Evolutionary conservation across 2,329 filamentous ascomycete species (phyloP), one percentile per base, ranked within the genome.

Genomic region (Ramularia collo-cygni): DNA sequence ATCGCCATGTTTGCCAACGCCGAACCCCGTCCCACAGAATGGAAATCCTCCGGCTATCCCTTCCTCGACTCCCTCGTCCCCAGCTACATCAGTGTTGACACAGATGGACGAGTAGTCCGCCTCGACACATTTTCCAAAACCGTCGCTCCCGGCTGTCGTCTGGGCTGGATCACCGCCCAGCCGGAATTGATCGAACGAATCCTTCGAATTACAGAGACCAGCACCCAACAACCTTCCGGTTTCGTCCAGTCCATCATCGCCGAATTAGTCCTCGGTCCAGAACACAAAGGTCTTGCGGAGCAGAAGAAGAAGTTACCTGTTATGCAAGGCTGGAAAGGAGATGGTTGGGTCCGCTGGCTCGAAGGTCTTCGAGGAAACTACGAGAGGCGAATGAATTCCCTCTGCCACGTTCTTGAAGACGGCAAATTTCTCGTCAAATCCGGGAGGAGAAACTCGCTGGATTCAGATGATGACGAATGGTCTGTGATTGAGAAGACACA

Each of bases 111-210:
- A 26, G 89, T 95, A 29, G 74, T 95, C 42, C 82, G 89, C 33
- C 74, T 95, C 3, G 90, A 95, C 62, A 95, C 89, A 1, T 95
- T 95, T 63, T 92, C 85, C 57, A 95, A 96, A 67, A 93, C 86
- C 0, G 76, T 95, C 13, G 88, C 88, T 0, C 90, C 90, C 0
- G 90, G 90, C 2, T 93, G 86, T 58, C 80, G 90, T 19, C 69
- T 95, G 1, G 90, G 90, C 28, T 95, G 88, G 86, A 80, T 95
- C 50, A 94, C 89, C 0, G 81, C 84, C 0, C 84, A 93, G 56
- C 87, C 88, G 1, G 78, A 69, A 1, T 68, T 95, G 34, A 72
- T 88, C 33, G 85, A 93, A 62, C 78, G 84, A 5, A 67, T 92
- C 18, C 59, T 72, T 12, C 81, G 83, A 40, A 83, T 93, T 54